These are phyloP conservation scores for Rhizophlyctis rosea DNA, from an alignment of 192 early-diverging fungal species.

Conservation along the genomic window DNA sequence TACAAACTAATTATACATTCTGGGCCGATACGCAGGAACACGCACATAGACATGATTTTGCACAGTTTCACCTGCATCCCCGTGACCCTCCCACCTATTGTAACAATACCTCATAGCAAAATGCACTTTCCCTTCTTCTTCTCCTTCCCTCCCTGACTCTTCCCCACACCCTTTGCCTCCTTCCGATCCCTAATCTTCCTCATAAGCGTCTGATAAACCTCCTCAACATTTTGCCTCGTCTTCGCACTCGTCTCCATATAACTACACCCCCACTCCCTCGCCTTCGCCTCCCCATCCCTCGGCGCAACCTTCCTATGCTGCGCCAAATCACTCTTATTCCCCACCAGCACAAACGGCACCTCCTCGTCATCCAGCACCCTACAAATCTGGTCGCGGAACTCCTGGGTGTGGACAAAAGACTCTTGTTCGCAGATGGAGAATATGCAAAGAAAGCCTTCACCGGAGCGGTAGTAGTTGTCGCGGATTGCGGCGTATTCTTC, in stretches of 20 bases:
- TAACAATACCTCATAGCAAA: constrained; percentile 29
- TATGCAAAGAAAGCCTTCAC: constrained; percentile 83
- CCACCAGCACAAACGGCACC: constrained; percentile 79
- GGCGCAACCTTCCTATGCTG: constrained; percentile 67
- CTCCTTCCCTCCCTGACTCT: constrained; percentile 24
- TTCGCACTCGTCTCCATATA: constrained; percentile 92
- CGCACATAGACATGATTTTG: too few species aligned
- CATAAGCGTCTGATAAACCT: constrained; percentile 73
- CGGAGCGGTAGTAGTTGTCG: constrained; percentile 81
- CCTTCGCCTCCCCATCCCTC: constrained; percentile 75
- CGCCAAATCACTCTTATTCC: constrained; percentile 85
- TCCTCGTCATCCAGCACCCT: constrained; percentile 80
- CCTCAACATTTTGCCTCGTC: constrained; percentile 78
- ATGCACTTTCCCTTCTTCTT: constrained; percentile 34
- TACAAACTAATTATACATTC: too few species aligned
- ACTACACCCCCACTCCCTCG: constrained; percentile 77
- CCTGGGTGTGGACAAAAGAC: constrained; percentile 72
- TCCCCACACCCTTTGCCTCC: constrained; percentile 42
- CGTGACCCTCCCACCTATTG: too few species aligned
- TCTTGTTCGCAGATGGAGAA: constrained; percentile 81
- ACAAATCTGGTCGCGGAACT: constrained; percentile 84
- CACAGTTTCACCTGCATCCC: too few species aligned
- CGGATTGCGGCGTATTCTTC: constrained; percentile 90
- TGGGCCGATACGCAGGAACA: too few species aligned
- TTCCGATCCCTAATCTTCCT: constrained; percentile 71